Evolutionary conservation across 176 grass and related monocot genomes (phyloP).

Genomic region (Carex cristatella): DNA sequence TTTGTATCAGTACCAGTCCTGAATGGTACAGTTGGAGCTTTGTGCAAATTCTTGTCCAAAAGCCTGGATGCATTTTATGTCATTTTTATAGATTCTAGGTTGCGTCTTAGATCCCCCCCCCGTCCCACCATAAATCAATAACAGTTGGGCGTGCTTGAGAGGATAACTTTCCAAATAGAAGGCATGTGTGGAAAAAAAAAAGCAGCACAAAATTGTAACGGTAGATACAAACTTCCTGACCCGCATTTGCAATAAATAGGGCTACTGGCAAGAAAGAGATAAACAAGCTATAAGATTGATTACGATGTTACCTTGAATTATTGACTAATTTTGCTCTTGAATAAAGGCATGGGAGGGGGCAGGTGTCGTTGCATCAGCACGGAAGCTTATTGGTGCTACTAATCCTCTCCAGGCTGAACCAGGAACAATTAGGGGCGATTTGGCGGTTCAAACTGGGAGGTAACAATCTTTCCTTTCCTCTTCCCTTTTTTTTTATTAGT

Average conservation of each 20-base stretch:
- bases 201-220: background rate
- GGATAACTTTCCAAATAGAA: background rate
- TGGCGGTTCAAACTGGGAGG: slow-evolving; percentile 98
- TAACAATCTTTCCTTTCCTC: slow-evolving; percentile 10
- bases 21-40: background rate
- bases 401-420: slow-evolving; percentile 95
- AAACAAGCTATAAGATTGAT: background rate
- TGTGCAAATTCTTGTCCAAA: background rate
- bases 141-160: background rate
- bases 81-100: background rate
- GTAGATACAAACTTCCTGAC: background rate
- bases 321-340: background rate
- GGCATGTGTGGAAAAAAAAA: background rate
- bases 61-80: background rate
- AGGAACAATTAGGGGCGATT: slow-evolving; percentile 86
- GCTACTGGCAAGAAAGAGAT: background rate
- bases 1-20: background rate
- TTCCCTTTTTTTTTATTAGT: slow-evolving; percentile 10
- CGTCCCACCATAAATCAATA: background rate
- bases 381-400: slow-evolving; percentile 90
- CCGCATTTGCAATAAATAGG: background rate
- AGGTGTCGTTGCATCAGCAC: slow-evolving; percentile 87
- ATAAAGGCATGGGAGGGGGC: slow-evolving; percentile 84
- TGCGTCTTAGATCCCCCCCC: too few species aligned
- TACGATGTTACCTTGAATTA: background rate